Base-by-base conservation (phyloP, 805 yeast genomes). In the Lachancea mirantina region DNA sequence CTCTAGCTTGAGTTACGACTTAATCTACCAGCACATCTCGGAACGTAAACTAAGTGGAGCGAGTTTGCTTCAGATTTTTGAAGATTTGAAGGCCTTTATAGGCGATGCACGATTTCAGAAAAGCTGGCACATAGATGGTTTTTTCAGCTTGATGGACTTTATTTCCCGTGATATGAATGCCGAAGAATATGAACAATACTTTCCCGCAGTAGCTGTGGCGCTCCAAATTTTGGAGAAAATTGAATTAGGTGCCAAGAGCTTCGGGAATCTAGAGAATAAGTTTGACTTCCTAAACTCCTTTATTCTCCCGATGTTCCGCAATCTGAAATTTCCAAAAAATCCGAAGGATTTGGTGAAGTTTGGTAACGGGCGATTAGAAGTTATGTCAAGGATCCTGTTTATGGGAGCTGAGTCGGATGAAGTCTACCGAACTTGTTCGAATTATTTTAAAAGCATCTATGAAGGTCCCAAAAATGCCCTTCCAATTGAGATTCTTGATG, bases 401-500 rank as follows among this genome's bases (percentile, higher is more conserved):
- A 34, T 50, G 6, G 40, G 47, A 9, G 44, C 43, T 26, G 25
- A 31, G 7, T 22, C 32, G 2, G 33, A 45, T 2, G 51, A 49
- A 17, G 49, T 55, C n/a, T 19, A 34, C 2, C 34, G 40, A 2
- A 39, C 74, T 7, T 59, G 66, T 26, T 58, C 60, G 11, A 59
- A 53, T 25, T 47, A 70, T 24, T 74, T 67, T 55, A 74, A 73
- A 40, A 61, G 62, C 17, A 42, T 73, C n/a, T 36, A 65, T 13
- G 76, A 71, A 35, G 81, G 81, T 1, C 74, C 76, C 11, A 57
- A 65, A 22, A 47, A 62, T 14, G 50, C 69, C 0, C 62, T 76
- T 23, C 84, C 87, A 2, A 60, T 59, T 30, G 74, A 69, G 40
- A 41, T 79, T 13, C 47, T 74, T 11, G 55, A 64, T 6, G 59